Percentiles rank a stretch among this genome's conserved stretches.
Evolutionary conservation across 2,329 filamentous ascomycete genomes (phyloP).

Genomic region (Epichloe glyceriae): DNA sequence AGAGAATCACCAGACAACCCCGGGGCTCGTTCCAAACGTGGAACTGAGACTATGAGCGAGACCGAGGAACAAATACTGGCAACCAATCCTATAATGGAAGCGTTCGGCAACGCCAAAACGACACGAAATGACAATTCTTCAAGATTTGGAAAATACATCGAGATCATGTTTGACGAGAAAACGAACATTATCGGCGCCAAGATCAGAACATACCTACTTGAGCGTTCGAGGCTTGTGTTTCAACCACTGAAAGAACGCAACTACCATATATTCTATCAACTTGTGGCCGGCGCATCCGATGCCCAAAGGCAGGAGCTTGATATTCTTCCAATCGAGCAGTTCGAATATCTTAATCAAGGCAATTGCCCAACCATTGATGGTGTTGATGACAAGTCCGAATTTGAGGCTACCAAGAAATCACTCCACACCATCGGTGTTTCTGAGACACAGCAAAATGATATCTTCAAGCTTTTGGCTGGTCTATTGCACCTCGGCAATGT

Average conservation of each 20-base stretch:
- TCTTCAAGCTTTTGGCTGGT: slow-evolving; percentile 83
- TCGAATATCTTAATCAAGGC: slow-evolving; percentile 93
- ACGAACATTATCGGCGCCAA: slow-evolving; percentile 97
- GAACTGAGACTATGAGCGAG: slow-evolving; percentile 78
- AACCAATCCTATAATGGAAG: slow-evolving; percentile 99
- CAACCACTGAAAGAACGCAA: slow-evolving; percentile 96
- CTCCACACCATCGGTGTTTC: slow-evolving; percentile 78
- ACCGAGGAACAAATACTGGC: slow-evolving; percentile 97
- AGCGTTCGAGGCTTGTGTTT: slow-evolving; percentile 91
- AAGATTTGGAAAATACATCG: slow-evolving; percentile 97
- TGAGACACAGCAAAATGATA: slow-evolving; percentile 60
- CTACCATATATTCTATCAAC: slow-evolving; percentile 98
- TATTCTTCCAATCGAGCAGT: slow-evolving; percentile 74
- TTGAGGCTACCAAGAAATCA: slow-evolving; percentile 75
- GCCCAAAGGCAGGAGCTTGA: slow-evolving; percentile 68
- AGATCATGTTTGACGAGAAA: slow-evolving; percentile 95
- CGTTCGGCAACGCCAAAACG: slow-evolving; percentile 99
- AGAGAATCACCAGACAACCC: slow-evolving; percentile 87
- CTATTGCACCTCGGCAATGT: slow-evolving; percentile 91
- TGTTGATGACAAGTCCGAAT: slow-evolving; percentile 91
- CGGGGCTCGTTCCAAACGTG: slow-evolving; percentile 60
- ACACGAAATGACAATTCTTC: slow-evolving; percentile 99
- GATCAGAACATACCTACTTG: slow-evolving; percentile 89
- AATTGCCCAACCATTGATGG: slow-evolving; percentile 83
- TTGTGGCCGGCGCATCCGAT: slow-evolving; percentile 83